phyloP scores from a whole-genome alignment of 345 rosid species.

The Crucihimalaya himalaica region DNA sequence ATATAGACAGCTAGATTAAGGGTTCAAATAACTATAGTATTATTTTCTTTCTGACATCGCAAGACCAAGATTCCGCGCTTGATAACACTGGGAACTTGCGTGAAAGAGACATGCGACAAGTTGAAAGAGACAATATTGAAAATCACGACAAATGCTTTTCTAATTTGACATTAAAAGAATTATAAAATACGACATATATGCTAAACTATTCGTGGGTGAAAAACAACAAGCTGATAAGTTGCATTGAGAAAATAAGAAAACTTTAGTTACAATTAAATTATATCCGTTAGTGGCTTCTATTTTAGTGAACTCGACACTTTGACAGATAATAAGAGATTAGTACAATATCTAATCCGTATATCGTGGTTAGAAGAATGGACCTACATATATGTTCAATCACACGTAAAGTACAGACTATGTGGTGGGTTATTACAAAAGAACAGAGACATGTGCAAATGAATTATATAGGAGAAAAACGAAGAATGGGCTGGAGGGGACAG shows the following conservation, averaged over 20 bases:
- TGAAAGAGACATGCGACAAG: constrained; percentile 31
- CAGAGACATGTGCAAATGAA: constrained; percentile 22
- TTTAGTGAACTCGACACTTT: not conserved
- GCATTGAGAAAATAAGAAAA: not conserved
- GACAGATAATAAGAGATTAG: not conserved
- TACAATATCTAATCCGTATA: not conserved
- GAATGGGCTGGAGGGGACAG: constrained; percentile 32
- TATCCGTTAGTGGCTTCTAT: constrained; percentile 13
- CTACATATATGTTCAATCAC: not conserved
- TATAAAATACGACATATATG: not conserved
- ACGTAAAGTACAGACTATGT: not conserved
- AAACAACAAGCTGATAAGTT: not conserved
- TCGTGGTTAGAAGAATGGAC: not conserved
- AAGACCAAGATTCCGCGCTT: constrained; percentile 33
- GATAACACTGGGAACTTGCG: constrained; percentile 34
- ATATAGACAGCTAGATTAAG: too few relatives aligned
- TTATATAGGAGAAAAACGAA: not conserved
- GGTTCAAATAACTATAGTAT: not conserved
- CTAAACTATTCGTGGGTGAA: not conserved
- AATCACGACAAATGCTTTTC: not conserved
- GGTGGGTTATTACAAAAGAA: not conserved
- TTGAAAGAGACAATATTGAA: constrained; percentile 20
- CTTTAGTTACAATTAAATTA: not conserved
- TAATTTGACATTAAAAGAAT: not conserved
- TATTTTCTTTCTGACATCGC: constrained; percentile 15